Evolutionary conservation across 2,329 filamentous ascomycete genomes (phyloP).

Genomic region (Venturia aucupariae): DNA sequence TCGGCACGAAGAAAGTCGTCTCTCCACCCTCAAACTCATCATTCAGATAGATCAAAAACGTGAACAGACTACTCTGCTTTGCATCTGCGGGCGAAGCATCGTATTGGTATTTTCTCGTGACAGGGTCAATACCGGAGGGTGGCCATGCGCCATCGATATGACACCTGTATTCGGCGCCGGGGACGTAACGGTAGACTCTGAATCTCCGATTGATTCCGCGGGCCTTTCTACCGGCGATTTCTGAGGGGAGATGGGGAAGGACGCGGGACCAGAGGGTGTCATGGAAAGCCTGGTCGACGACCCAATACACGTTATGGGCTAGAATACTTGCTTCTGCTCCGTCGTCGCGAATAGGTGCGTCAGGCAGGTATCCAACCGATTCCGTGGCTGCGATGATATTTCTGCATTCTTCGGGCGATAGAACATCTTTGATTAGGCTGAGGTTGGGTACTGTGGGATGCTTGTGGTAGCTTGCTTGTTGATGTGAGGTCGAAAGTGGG

Average conservation of each 20-base stretch:
- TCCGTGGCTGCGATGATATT: constrained; percentile 60
- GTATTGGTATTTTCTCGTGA: constrained; percentile 52
- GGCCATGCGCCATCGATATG: constrained; percentile 69
- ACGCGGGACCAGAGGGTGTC: constrained; percentile 55
- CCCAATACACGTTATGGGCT: constrained; percentile 68
- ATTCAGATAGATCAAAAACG: constrained; percentile 60
- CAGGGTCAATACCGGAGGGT: constrained; percentile 52
- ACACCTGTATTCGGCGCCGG: constrained; percentile 61
- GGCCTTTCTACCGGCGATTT: constrained; percentile 46
- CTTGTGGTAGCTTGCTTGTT: constrained; percentile 44
- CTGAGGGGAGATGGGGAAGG: constrained; percentile 45
- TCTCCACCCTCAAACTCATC: constrained; percentile 65
- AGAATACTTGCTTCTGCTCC: constrained; percentile 53
- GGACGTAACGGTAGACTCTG: constrained; percentile 63
- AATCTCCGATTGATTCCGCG: constrained; percentile 61
- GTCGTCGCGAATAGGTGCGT: constrained; percentile 57
- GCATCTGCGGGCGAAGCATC: constrained; percentile 51
- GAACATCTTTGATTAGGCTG: constrained; percentile 49
- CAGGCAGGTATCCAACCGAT: constrained; percentile 55
- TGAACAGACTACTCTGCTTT: constrained; percentile 59
- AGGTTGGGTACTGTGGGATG: constrained; percentile 57
- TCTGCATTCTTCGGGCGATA: constrained; percentile 53
- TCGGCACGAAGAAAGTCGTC: constrained; percentile 62
- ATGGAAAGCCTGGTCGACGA: constrained; percentile 54
- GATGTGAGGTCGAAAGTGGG: constrained; percentile 33